These are phyloP conservation scores for Thermochaetoides thermophila DNA, from an alignment of 495 filamentous ascomycete species.

Conservation along the genomic window DNA sequence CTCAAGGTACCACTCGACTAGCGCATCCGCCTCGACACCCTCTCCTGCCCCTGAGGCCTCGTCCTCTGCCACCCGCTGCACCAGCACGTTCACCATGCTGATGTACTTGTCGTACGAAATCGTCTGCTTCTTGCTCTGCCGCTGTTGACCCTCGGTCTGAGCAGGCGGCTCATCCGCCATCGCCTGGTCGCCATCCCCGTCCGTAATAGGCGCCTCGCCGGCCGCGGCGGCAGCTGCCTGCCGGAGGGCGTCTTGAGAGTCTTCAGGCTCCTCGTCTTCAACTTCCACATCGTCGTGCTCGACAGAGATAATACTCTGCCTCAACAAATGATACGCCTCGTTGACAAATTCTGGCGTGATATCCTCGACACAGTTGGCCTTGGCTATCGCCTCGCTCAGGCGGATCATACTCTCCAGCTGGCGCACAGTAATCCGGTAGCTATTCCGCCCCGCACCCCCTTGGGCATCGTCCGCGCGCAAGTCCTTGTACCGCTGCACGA, in stretches of 20 bases:
- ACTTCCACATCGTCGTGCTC: slow-evolving; percentile 98
- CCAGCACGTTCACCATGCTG: slow-evolving; percentile 70
- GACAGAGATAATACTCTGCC: slow-evolving; percentile 91
- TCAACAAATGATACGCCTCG: slow-evolving; percentile 77
- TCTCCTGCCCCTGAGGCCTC: slow-evolving; percentile 66
- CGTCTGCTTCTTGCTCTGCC: slow-evolving; percentile 53
- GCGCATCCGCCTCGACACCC: slow-evolving; percentile 75
- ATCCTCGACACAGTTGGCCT: slow-evolving; percentile 91
- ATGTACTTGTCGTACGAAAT: slow-evolving; percentile 95
- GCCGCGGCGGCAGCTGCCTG: slow-evolving; percentile 27
- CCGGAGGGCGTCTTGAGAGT: slow-evolving; percentile 22
- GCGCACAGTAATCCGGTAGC: slow-evolving; percentile 90
- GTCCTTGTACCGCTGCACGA: slow-evolving; percentile 94
- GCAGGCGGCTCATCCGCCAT: slow-evolving; percentile 41
- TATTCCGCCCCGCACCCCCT: slow-evolving; percentile 81
- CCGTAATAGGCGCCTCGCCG: slow-evolving; percentile 15
- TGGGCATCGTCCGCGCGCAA: slow-evolving; percentile 87
- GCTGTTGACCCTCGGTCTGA: slow-evolving; percentile 16
- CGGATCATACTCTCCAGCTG: slow-evolving; percentile 94
- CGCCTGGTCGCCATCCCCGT: slow-evolving; percentile 52
- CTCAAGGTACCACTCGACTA: slow-evolving; percentile 88
- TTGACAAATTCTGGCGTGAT: slow-evolving; percentile 71
- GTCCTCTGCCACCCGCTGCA: slow-evolving; percentile 53
- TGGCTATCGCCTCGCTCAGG: slow-evolving; percentile 87
- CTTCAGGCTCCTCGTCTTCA: slow-evolving; percentile 54